Base-by-base conservation (phyloP, 257 asterid species). In the Nicotiana tomentosiformis region DNA sequence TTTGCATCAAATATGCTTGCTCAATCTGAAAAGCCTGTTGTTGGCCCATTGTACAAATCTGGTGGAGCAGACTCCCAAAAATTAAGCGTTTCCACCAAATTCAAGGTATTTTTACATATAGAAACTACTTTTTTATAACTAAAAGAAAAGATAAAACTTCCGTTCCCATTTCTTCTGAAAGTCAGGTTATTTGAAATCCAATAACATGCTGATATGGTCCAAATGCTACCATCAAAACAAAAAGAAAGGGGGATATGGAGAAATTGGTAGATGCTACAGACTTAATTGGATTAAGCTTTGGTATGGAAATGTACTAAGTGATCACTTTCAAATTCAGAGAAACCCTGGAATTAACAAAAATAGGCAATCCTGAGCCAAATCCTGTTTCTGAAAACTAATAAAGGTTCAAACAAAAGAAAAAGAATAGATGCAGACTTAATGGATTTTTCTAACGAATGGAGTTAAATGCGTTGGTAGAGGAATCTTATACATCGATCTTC, bases 51-150 rank as follows among this genome's bases (percentile, higher is more conserved):
- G 87, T 90, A 90, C 85, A 96, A 96, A 87, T 93, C 97, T 30
- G 97, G 99, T 79, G 98, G 98, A 82, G 98, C 97, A 69, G 99
- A 94, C 88, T 94, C 98, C 82, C 99, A 94, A 85, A 96, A 96
- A 86, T 83, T 92, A 89, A 96, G 99, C 66, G 99, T 96, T 83
- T 90, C 94, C 53, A 93, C 98, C 77, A 96, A 96, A 88, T 94
- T 96, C 84, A 96, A 94, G 98, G 99, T 96, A 90, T 79, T 57
- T 18, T 74, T 37, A 20, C 78, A 17, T 46, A 14, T 57, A 16
- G 26, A 77, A 10, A 66, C 51, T 49, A 7, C 32, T 23, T 23
- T 72, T 43, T 72, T 12, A 35, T 53, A 4, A 11, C 18, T 14
- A 14, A 14, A 53, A 53, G 7, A 53, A 53, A 53, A 53, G 18